Conservation (phyloP, 2,329 filamentous ascomycete genomes). For the Aspergillus bombycis region DNA sequence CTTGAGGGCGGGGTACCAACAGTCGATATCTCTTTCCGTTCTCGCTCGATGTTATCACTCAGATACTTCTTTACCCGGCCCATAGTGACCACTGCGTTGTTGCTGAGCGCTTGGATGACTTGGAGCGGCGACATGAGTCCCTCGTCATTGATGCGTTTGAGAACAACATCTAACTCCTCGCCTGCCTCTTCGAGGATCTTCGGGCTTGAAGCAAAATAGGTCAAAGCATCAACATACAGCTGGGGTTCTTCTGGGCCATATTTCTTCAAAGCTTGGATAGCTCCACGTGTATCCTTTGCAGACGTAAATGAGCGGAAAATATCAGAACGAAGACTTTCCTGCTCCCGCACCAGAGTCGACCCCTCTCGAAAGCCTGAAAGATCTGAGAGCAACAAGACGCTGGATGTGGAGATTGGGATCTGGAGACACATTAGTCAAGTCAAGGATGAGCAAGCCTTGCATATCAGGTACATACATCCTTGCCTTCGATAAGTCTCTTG, state of each 20-base stretch:
- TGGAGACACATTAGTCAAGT: constrained; percentile 28
- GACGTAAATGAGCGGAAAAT: constrained; percentile 96
- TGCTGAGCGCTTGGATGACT: constrained; percentile 87
- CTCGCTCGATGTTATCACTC: constrained; percentile 81
- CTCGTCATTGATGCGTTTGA: constrained; percentile 85
- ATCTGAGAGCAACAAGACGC: constrained; percentile 89
- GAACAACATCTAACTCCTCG: constrained; percentile 77
- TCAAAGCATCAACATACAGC: constrained; percentile 86
- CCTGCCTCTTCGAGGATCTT: constrained; percentile 83
- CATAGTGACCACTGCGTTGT: constrained; percentile 87
- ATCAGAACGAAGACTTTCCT: constrained; percentile 87
- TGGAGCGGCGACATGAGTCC: constrained; percentile 94
- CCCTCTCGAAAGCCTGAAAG: constrained; percentile 88
- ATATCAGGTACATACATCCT: constrained; percentile 57
- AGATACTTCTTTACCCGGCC: constrained; percentile 96
- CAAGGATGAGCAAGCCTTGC: not conserved
- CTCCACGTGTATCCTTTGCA: constrained; percentile 86
- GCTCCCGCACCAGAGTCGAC: constrained; percentile 89
- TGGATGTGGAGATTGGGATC: constrained; percentile 87
- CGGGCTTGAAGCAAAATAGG: constrained; percentile 88
- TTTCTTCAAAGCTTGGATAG: constrained; percentile 85
- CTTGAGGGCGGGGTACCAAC: constrained; percentile 31
- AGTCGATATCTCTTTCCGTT: constrained; percentile 80
- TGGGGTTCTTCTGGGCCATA: constrained; percentile 91
- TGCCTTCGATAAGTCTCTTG: constrained; percentile 81